Percentiles rank a stretch among this genome's conserved stretches.
Conservation (phyloP, 805 yeast species). For the Ogataea thermomethanolica region DNA sequence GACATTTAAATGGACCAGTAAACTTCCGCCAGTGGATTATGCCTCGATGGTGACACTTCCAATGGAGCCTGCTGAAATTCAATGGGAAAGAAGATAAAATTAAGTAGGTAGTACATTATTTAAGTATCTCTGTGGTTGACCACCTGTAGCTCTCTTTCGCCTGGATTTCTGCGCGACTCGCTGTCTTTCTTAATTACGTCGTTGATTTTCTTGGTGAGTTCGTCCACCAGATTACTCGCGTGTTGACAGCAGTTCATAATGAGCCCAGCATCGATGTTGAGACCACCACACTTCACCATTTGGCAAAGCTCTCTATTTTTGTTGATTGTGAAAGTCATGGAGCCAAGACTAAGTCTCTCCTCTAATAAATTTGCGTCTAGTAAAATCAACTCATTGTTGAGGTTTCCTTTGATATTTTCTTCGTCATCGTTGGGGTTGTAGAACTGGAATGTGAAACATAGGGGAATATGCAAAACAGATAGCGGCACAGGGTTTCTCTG, state of each 20-base stretch:
- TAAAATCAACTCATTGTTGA: conserved; percentile 55
- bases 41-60: conserved; percentile 94
- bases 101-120: background rate
- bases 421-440: conserved; percentile 65
- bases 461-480: conserved; percentile 82
- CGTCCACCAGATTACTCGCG: conserved; percentile 62
- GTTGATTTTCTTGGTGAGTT: conserved; percentile 62
- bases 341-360: conserved; percentile 73
- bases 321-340: conserved; percentile 80
- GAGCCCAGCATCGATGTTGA: conserved; percentile 69
- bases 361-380: conserved; percentile 78
- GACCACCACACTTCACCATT: conserved; percentile 84
- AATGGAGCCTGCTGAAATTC: conserved; percentile 63
- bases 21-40: conserved; percentile 69
- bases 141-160: conserved; percentile 30
- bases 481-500: conserved; percentile 87
- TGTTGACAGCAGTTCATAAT: conserved; percentile 65
- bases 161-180: conserved; percentile 18
- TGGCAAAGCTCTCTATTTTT: conserved; percentile 91
- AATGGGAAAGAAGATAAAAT: conserved; percentile 64
- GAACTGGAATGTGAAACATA: conserved; percentile 86
- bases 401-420: conserved; percentile 66
- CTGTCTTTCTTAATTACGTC: conserved; percentile 53
- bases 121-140: conserved; percentile 29
- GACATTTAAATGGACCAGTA: conserved; percentile 72